These are phyloP conservation scores for Myotisia sp. DNA, from an alignment of 2,329 filamentous ascomycete genomes.

Conservation along the genomic window DNA sequence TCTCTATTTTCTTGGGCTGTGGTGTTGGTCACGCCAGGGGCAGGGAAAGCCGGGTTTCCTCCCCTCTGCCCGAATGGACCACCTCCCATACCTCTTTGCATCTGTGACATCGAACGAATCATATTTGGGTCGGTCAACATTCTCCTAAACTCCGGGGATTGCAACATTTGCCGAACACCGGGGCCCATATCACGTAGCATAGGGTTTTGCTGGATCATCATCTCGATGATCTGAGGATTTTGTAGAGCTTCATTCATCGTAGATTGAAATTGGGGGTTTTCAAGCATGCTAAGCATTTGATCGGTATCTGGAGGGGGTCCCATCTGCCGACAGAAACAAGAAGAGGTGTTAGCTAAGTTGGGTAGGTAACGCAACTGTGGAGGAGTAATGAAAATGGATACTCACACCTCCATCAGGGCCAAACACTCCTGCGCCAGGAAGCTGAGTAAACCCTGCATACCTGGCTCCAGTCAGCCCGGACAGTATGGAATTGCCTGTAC, in stretches of 20 bases:
- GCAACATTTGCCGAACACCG: constrained; percentile 67
- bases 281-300: constrained; percentile 67
- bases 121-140: constrained; percentile 89
- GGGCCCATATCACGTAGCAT: constrained; percentile 58
- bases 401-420: constrained; percentile 87
- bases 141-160: constrained; percentile 72
- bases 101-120: constrained; percentile 65
- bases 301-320: constrained; percentile 72
- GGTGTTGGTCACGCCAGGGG: constrained; percentile 80
- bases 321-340: constrained; percentile 54
- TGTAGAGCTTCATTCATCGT: constrained; percentile 89
- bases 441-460: constrained; percentile 70
- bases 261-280: constrained; percentile 73
- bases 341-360: no score
- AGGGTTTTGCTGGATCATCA: constrained; percentile 86
- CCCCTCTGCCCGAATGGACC: constrained; percentile 40
- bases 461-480: constrained; percentile 82
- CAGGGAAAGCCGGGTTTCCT: constrained; percentile 55
- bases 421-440: constrained; percentile 79
- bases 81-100: constrained; percentile 52
- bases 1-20: constrained; percentile 44
- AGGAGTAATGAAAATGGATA: constrained; percentile 17
- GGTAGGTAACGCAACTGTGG: no score
- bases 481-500: constrained; percentile 67
- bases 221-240: constrained; percentile 86